Conservation (phyloP, 345 rosid genomes). For the Dovyalis caffra region DNA sequence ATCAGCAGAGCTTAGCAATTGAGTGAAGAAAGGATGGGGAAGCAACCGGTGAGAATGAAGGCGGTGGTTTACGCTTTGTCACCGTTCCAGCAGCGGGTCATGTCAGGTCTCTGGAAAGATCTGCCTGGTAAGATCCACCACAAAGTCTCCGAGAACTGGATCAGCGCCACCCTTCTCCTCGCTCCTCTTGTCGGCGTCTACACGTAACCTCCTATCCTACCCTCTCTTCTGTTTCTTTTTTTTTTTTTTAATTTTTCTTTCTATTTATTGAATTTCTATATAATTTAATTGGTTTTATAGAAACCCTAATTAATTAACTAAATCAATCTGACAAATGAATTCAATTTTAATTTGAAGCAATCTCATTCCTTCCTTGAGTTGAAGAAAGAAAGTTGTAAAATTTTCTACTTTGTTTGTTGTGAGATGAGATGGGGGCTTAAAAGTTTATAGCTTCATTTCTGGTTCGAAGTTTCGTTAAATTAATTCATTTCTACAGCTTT, state of each 20-base stretch:
- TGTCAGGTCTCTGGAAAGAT: conserved; percentile 75
- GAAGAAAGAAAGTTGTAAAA: too few species aligned
- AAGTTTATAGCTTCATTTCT: too few species aligned
- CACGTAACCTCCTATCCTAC: conserved; percentile 33
- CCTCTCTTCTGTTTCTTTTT: neutral
- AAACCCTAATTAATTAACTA: too few species aligned
- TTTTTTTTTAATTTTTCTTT: neutral
- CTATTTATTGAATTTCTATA: neutral
- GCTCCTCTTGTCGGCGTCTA: conserved; percentile 63
- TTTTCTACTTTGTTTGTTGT: too few species aligned
- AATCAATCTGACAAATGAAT: too few species aligned
- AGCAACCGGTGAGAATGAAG: conserved; percentile 75
- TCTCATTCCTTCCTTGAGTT: too few species aligned
- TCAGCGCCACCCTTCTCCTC: conserved; percentile 66
- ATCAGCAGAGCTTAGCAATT: too few species aligned
- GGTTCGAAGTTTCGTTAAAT: too few species aligned
- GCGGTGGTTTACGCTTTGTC: conserved; percentile 81
- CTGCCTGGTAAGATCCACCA: conserved; percentile 70
- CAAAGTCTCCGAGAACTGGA: conserved; percentile 86
- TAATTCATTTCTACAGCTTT: too few species aligned
- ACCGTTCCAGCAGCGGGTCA: conserved; percentile 78
- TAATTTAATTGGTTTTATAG: too few species aligned
- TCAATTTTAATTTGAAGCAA: too few species aligned
- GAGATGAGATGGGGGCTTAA: too few species aligned
- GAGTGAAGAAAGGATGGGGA: conserved; percentile 56